Conservation (phyloP, 108 stramenopile genomes). For the Cyclotella cryptica region DNA sequence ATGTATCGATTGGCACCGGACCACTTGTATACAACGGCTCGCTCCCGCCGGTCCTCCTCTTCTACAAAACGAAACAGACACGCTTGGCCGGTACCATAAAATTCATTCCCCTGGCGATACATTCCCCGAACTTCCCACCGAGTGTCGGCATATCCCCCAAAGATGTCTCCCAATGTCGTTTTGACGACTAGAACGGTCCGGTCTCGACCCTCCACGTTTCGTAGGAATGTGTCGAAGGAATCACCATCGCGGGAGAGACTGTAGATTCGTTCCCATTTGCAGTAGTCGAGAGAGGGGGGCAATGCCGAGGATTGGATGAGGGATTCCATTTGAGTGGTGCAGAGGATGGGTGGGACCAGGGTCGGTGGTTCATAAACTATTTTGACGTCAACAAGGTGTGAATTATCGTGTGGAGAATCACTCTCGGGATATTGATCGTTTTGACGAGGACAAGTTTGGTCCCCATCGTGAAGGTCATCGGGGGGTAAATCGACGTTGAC, state of each 20-base stretch:
- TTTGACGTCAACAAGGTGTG: slow-evolving; percentile 27
- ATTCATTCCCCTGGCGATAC: slow-evolving; percentile 44
- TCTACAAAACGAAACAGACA: slow-evolving; percentile 59
- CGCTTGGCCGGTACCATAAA: slow-evolving; percentile 78
- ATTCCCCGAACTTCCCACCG: slow-evolving; percentile 63
- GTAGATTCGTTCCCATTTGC: slow-evolving; percentile 84
- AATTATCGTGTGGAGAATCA: slow-evolving; percentile 3
- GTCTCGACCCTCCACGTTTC: slow-evolving; percentile 54
- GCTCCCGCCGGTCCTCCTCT: slow-evolving; percentile 7
- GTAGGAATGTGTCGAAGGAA: slow-evolving; percentile 83
- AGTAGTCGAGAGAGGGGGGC: slow-evolving; percentile 71
- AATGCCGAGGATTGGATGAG: slow-evolving; percentile 64
- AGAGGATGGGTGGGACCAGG: slow-evolving; percentile 32
- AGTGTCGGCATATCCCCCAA: slow-evolving; percentile 87
- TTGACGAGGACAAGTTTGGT: not conserved
- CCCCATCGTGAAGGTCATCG: not conserved
- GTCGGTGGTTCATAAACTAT: slow-evolving; percentile 37
- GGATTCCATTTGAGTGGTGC: slow-evolving; percentile 46
- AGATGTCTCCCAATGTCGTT: slow-evolving; percentile 67
- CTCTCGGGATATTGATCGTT: not conserved
- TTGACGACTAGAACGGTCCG: slow-evolving; percentile 77
- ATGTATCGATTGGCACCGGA: slow-evolving; percentile 87
- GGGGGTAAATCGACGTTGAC: slow-evolving; percentile 47
- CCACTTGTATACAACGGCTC: slow-evolving; percentile 73
- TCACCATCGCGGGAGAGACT: slow-evolving; percentile 84